Conservation (phyloP, 2,329 filamentous ascomycete species). For the Fusarium sacchari region DNA sequence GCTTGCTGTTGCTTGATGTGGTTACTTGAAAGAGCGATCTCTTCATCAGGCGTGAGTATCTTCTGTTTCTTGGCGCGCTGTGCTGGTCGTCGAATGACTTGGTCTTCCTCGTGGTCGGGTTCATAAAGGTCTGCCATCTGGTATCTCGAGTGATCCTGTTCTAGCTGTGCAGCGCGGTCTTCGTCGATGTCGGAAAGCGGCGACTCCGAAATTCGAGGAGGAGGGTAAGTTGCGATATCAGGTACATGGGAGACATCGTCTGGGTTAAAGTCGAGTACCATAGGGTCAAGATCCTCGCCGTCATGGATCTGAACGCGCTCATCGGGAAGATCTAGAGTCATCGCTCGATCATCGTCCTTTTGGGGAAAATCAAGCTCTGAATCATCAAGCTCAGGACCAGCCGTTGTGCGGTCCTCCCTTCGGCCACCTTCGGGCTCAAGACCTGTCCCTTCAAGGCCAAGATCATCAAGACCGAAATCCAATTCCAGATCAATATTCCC, state of each 20-base stretch:
- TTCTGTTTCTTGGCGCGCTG: slow-evolving; percentile 81
- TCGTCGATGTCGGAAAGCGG: slow-evolving; percentile 77
- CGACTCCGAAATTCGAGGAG: slow-evolving; percentile 73
- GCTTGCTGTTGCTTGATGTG: slow-evolving; percentile 89
- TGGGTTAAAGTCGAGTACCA: slow-evolving; percentile 73
- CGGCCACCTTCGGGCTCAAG: slow-evolving; percentile 84
- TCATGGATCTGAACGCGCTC: slow-evolving; percentile 69
- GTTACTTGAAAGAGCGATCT: slow-evolving; percentile 78
- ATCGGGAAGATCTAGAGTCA: slow-evolving; percentile 63
- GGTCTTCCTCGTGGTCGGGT: slow-evolving; percentile 66
- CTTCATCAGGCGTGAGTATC: slow-evolving; percentile 81
- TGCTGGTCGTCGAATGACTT: slow-evolving; percentile 72
- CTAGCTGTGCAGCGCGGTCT: slow-evolving; percentile 67
- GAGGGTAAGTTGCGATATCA: slow-evolving; percentile 59
- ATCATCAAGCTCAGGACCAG: slow-evolving; percentile 59
- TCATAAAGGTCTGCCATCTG: slow-evolving; percentile 70
- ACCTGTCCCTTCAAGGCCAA: slow-evolving; percentile 71
- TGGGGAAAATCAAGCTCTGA: slow-evolving; percentile 65
- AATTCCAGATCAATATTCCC: slow-evolving; percentile 78
- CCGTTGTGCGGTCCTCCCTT: slow-evolving; percentile 64
- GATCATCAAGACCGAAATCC: slow-evolving; percentile 77
- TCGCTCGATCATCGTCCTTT: slow-evolving; percentile 68
- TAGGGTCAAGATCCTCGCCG: slow-evolving; percentile 71
- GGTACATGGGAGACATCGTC: slow-evolving; percentile 68
- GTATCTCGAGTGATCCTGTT: slow-evolving; percentile 65